Evolutionary conservation across 768 basidiomycete genomes (phyloP).

Genomic region (Sutorius australiensis): DNA sequence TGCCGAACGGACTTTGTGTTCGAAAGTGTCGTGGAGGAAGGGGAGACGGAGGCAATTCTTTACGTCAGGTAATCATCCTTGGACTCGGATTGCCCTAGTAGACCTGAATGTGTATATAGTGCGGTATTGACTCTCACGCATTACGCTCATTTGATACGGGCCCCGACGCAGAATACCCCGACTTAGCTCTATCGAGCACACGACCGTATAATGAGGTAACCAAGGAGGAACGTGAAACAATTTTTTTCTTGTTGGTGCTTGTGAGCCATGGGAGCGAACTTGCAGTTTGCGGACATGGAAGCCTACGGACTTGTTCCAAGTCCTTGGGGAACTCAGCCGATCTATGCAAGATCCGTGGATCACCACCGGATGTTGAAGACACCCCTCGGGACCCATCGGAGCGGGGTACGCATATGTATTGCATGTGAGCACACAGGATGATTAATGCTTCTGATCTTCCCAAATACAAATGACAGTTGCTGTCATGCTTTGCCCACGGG

Average conservation of each 20-base stretch:
- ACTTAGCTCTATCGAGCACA: neutral
- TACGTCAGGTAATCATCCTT: constrained; percentile 6
- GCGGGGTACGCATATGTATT: neutral
- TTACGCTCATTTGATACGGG: neutral
- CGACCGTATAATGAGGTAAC: neutral
- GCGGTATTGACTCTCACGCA: constrained; percentile 8
- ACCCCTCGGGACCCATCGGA: neutral
- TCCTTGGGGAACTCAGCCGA: neutral
- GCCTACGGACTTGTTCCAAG: neutral
- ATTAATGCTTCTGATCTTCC: neutral
- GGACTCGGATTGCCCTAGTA: constrained; percentile 1
- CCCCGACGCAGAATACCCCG: neutral
- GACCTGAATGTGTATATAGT: constrained; percentile 4
- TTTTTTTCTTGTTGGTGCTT: neutral
- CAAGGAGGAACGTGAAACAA: no score
- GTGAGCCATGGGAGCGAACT: constrained; percentile 1
- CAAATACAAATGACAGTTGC: neutral
- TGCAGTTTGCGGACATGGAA: neutral
- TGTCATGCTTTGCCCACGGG: neutral
- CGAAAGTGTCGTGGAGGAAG: neutral
- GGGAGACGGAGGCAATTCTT: neutral
- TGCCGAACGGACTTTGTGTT: neutral
- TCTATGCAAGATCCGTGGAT: neutral
- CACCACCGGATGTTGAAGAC: neutral
- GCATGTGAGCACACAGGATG: neutral